These are phyloP conservation scores for Scorias spongiosa DNA, from an alignment of 2,329 filamentous ascomycete genomes.

Conservation along the genomic window DNA sequence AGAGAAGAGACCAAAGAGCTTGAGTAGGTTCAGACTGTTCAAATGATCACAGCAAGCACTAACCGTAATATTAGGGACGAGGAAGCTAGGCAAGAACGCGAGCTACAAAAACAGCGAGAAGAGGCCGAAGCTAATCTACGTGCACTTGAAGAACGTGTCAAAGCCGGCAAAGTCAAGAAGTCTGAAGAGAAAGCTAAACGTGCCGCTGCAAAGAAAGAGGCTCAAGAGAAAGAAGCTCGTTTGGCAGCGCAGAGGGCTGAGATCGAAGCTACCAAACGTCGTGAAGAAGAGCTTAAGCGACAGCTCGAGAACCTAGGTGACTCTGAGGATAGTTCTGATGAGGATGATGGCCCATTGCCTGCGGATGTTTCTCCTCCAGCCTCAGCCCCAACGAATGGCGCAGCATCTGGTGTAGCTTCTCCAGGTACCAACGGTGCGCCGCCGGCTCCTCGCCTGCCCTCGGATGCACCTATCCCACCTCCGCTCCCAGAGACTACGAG, in stretches of 20 bases:
- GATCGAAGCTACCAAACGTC: constrained; percentile 78
- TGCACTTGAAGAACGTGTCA: constrained; percentile 85
- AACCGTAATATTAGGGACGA: constrained; percentile 43
- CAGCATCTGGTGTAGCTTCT: constrained; percentile 40
- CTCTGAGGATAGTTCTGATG: constrained; percentile 63
- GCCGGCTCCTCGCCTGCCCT: constrained; percentile 26
- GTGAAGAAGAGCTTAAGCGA: constrained; percentile 75
- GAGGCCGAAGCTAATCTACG: constrained; percentile 70
- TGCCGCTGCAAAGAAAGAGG: constrained; percentile 72
- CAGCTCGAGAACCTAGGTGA: constrained; percentile 71
- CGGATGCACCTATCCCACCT: constrained; percentile 22
- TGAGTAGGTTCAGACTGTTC: constrained; percentile 51
- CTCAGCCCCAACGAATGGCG: constrained; percentile 7
- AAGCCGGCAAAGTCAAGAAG: constrained; percentile 85
- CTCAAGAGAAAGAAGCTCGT: constrained; percentile 76
- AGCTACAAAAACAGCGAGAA: constrained; percentile 64
- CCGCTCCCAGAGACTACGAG: constrained; percentile 24
- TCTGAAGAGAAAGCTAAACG: constrained; percentile 88
- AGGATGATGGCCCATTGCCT: constrained; percentile 60
- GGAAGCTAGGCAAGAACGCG: constrained; percentile 61
- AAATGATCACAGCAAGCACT: constrained; percentile 9
- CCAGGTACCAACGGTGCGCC: constrained; percentile 34
- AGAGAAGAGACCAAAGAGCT: constrained; percentile 57
- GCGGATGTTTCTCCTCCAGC: constrained; percentile 39
- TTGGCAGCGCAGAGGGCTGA: constrained; percentile 76